Conservation (phyloP, 2,329 filamentous ascomycete genomes). For the Botrytis hyacinthi region DNA sequence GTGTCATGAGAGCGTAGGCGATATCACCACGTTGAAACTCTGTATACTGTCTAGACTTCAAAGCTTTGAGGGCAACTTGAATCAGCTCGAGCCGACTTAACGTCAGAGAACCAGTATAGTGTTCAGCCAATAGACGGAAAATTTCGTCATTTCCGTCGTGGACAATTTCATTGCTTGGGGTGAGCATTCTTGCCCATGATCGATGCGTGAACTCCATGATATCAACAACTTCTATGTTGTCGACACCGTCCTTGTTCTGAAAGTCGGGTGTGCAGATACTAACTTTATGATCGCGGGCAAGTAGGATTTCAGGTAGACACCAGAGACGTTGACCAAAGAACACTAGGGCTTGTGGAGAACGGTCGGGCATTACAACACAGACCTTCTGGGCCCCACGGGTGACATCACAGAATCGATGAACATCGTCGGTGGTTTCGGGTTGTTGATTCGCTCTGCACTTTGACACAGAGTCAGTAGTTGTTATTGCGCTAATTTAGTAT, state of each 20-base stretch:
- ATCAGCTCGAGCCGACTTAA: constrained; percentile 20
- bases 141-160: constrained; percentile 20
- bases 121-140: constrained; percentile 20
- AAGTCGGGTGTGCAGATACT: constrained; percentile 11
- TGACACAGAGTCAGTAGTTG: background rate
- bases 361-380: constrained; percentile 17
- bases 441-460: constrained; percentile 20
- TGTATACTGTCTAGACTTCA: constrained; percentile 16
- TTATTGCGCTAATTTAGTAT: background rate
- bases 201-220: constrained; percentile 23
- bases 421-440: constrained; percentile 21
- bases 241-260: background rate
- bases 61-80: constrained; percentile 14
- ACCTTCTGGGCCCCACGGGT: constrained; percentile 19
- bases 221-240: constrained; percentile 19
- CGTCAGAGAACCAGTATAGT: constrained; percentile 17
- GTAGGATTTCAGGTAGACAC: constrained; percentile 21
- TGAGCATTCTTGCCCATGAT: constrained; percentile 17
- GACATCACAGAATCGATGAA: constrained; percentile 23
- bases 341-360: constrained; percentile 9
- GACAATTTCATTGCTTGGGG: background rate
- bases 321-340: constrained; percentile 21
- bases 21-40: constrained; percentile 33
- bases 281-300: constrained; percentile 22
- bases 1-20: constrained; percentile 39